Evolutionary conservation across 2,329 filamentous ascomycete species (phyloP).

Genomic region (Didymella exigua): DNA sequence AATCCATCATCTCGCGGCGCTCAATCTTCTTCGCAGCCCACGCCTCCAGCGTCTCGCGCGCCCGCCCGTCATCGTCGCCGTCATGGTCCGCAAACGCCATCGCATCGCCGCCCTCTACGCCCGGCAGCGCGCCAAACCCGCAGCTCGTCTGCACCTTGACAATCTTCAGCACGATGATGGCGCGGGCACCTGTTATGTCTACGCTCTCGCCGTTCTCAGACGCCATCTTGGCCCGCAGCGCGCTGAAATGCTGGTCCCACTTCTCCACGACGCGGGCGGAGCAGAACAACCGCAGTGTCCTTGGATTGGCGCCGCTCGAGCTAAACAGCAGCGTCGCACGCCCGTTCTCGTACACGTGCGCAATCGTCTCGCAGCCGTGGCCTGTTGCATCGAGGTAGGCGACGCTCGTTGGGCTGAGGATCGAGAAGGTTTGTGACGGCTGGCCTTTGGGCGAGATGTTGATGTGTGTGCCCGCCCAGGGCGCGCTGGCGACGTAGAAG

Average conservation of each 20-base stretch:
- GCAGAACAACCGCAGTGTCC: slow-evolving; percentile 70
- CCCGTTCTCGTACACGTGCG: slow-evolving; percentile 77
- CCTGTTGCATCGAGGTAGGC: slow-evolving; percentile 78
- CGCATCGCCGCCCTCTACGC: slow-evolving; percentile 21
- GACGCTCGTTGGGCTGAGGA: slow-evolving; percentile 63
- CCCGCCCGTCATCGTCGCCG: slow-evolving; percentile 38
- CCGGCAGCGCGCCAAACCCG: slow-evolving; percentile 66
- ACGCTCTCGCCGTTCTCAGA: slow-evolving; percentile 34
- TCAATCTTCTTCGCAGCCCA: slow-evolving; percentile 58
- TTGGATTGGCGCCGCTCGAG: slow-evolving; percentile 64
- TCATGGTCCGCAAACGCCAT: slow-evolving; percentile 31
- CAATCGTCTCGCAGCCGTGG: slow-evolving; percentile 76
- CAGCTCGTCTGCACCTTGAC: slow-evolving; percentile 70
- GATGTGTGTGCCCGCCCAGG: slow-evolving; percentile 69
- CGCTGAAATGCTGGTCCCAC: slow-evolving; percentile 53
- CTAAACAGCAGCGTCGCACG: slow-evolving; percentile 77
- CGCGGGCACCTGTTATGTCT: slow-evolving; percentile 48
- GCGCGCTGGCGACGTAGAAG: slow-evolving; percentile 77
- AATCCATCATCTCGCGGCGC: slow-evolving; percentile 58
- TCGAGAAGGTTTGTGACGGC: slow-evolving; percentile 64
- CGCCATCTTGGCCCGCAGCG: slow-evolving; percentile 52
- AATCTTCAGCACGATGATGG: slow-evolving; percentile 66
- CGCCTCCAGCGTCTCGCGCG: slow-evolving; percentile 60
- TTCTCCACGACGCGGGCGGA: slow-evolving; percentile 64
- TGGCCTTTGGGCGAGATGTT: slow-evolving; percentile 80